phyloP scores from a whole-genome alignment of 495 filamentous ascomycete species.

The Stereocaulon alpinum region DNA sequence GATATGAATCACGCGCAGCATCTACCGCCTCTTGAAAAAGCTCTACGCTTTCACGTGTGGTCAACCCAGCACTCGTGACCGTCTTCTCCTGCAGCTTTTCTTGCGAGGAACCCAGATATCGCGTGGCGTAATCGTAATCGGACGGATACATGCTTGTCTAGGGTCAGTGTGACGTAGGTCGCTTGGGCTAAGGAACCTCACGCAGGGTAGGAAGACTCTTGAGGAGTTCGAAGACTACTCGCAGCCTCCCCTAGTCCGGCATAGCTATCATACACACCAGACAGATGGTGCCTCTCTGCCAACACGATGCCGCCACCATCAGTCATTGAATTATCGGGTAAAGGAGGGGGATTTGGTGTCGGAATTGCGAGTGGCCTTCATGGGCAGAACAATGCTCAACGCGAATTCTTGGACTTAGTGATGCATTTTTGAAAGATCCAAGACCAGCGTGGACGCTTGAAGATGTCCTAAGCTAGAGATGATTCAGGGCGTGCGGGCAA shows the following conservation, averaged over 20 bases:
- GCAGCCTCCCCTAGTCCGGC: background rate
- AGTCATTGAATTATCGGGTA: slow-evolving; percentile 1
- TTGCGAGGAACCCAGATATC: background rate
- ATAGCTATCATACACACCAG: background rate
- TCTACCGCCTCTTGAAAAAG: slow-evolving; percentile 57
- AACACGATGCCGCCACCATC: slow-evolving; percentile 3
- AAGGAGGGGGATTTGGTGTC: background rate
- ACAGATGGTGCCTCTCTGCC: background rate
- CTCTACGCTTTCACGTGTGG: slow-evolving; percentile 37
- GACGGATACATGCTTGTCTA: slow-evolving; percentile 10
- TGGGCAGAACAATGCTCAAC: background rate
- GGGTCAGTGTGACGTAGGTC: background rate
- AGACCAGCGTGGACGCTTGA: background rate
- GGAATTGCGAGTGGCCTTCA: background rate
- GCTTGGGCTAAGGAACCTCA: background rate
- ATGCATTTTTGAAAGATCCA: background rate
- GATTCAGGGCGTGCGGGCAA: no score
- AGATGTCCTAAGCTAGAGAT: background rate
- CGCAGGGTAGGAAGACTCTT: background rate
- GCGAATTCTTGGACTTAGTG: background rate
- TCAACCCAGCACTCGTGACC: slow-evolving; percentile 5
- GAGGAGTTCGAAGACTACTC: background rate
- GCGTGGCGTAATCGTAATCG: background rate
- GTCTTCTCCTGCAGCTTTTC: slow-evolving; percentile 1
- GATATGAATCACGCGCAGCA: slow-evolving; percentile 51